Evolutionary conservation across 1,139 yeast species (phyloP), one percentile per base, ranked within the genome.

Genomic region (Magnusiomyces paraingens): DNA sequence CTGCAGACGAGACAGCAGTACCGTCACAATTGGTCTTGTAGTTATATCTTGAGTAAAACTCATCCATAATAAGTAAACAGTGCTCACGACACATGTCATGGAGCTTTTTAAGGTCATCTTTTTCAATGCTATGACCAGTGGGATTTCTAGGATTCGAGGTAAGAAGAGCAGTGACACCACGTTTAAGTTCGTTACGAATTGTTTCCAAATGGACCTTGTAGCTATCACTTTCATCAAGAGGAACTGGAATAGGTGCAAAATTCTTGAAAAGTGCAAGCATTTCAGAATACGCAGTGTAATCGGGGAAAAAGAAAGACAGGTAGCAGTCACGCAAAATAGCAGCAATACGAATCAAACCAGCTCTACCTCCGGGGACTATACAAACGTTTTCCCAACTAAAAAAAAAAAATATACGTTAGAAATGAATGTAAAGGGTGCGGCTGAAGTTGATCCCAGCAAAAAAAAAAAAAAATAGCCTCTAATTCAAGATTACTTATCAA

Each of bases 261-360:
- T 82, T 82, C 71, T 82, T 82, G 71, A 82, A 82, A 53, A 81
- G 73, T 14, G 85, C 79, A 62, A 82, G 72, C 86, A 82, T 82
- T 66, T 82, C 87, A n/a, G 87, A 84, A 63, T 82, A 82, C 2
- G 87, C 87, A 26, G 87, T 82, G 64, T 82, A 82, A 65, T 82
- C 87, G 3, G 87, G 87, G 61, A 82, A 72, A 66, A 82, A 82
- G 66, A 81, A 82, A 18, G 84, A 78, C 55, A 82, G 69, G 64
- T 82, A 82, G 62, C 86, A 73, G 66, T 82, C 86, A 55, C 79
- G 73, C 56, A 82, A 75, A 58, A 82, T 81, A 12, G 86, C 80
- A 26, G 87, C 87, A 60, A 82, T 82, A 66, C 87, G 75, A 22
- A 84, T 82, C 59, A 82, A 70, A 0, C 86, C 87, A 20, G 86